These are phyloP conservation scores for Apiospora koreana DNA, from an alignment of 2,329 filamentous ascomycete genomes.

Conservation along the genomic window DNA sequence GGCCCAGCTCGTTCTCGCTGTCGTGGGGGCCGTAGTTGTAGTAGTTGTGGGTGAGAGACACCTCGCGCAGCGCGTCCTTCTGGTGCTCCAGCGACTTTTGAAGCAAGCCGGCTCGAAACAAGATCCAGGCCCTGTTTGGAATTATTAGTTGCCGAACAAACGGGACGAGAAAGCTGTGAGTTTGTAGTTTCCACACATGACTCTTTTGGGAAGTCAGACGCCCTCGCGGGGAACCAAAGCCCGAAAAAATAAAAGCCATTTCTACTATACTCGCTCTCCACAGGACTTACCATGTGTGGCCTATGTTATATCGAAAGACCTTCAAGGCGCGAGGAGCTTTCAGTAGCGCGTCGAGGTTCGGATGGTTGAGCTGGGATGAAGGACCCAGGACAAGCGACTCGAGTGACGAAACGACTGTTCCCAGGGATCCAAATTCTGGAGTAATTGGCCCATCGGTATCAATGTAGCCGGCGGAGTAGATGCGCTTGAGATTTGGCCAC, in stretches of 20 bases:
- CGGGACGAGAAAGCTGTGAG: too few species aligned
- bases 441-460: rapidly evolving
- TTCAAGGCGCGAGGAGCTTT: not conserved
- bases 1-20: too few species aligned
- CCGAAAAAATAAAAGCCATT: too few species aligned
- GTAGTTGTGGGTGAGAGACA: not conserved
- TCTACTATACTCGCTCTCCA: too few species aligned
- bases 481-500: not conserved
- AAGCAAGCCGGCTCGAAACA: not conserved
- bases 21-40: not conserved
- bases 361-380: not conserved
- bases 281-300: not conserved
- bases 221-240: too few species aligned
- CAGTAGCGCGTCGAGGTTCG: not conserved
- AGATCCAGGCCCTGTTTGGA: not conserved
- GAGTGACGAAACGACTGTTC: not conserved
- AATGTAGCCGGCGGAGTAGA: not conserved
- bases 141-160: too few species aligned
- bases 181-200: too few species aligned
- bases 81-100: not conserved
- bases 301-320: not conserved
- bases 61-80: not conserved
- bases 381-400: not conserved
- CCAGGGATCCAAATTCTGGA: not conserved
- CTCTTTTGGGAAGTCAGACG: too few species aligned